These are phyloP conservation scores for Trametes meyenii DNA, from an alignment of 768 basidiomycete species.

Conservation along the genomic window DNA sequence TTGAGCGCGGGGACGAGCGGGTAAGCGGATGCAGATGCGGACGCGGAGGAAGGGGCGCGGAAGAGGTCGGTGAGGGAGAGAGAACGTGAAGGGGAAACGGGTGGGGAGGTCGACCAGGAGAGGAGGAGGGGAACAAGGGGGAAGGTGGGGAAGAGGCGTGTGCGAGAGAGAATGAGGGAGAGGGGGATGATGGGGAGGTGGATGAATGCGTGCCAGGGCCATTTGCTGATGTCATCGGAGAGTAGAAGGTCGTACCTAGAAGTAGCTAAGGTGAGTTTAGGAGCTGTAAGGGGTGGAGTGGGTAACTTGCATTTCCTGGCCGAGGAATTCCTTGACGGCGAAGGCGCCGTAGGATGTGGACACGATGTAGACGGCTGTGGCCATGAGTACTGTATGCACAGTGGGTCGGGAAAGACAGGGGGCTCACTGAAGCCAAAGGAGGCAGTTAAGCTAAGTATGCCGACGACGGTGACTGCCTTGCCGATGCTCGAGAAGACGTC, in stretches of 20 bases:
- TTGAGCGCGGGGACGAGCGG: slow-evolving; percentile 21
- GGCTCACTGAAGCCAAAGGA: slow-evolving; percentile 65
- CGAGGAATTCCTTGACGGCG: slow-evolving; percentile 70
- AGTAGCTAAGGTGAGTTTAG: slow-evolving; percentile 24
- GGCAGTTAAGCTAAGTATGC: slow-evolving; percentile 51
- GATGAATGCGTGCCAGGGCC: slow-evolving; percentile 77
- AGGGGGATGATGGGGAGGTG: slow-evolving; percentile 76
- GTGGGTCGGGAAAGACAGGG: neutral
- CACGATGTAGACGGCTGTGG: slow-evolving; percentile 48
- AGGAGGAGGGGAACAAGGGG: slow-evolving; percentile 38
- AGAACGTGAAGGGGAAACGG: slow-evolving; percentile 29
- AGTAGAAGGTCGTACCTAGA: slow-evolving; percentile 69
- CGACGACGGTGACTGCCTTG: slow-evolving; percentile 52
- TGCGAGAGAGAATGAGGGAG: slow-evolving; percentile 63
- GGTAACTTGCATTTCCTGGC: slow-evolving; percentile 53
- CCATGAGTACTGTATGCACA: slow-evolving; percentile 12
- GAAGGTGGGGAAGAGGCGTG: slow-evolving; percentile 29
- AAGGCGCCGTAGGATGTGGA: slow-evolving; percentile 73
- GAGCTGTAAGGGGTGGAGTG: neutral
- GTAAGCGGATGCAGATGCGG: neutral
- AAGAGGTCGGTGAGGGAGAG: slow-evolving; percentile 27
- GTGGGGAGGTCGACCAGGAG: slow-evolving; percentile 33
- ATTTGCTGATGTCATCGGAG: slow-evolving; percentile 68
- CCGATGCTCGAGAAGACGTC: slow-evolving; percentile 52
- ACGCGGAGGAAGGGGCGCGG: neutral